Percentiles rank a stretch among this genome's conserved stretches.
Evolutionary conservation across 2,329 filamentous ascomycete species (phyloP).

Genomic region (Aaosphaeria arxii): DNA sequence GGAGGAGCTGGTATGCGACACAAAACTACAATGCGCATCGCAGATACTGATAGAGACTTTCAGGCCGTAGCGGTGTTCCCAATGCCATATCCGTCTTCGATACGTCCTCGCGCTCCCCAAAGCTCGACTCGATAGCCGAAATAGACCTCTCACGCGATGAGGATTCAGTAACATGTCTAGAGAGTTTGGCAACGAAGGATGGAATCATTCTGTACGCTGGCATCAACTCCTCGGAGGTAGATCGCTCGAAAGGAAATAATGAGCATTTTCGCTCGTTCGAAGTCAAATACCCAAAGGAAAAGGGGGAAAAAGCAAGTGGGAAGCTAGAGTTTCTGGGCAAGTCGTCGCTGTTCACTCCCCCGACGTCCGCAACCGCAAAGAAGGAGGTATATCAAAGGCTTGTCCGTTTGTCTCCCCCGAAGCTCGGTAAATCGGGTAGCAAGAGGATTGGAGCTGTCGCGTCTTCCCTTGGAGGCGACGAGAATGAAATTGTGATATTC

Average conservation of each 20-base stretch:
- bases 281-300: constrained; percentile 55
- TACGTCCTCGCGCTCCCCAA: constrained; percentile 62
- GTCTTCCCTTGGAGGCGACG: constrained; percentile 68
- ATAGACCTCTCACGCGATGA: constrained; percentile 78
- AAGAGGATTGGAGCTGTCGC: constrained; percentile 73
- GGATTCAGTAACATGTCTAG: constrained; percentile 84
- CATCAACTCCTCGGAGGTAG: constrained; percentile 75
- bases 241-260: constrained; percentile 74
- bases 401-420: constrained; percentile 55
- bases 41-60: neutral
- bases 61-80: constrained; percentile 66
- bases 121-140: constrained; percentile 61
- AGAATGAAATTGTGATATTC: constrained; percentile 79
- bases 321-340: constrained; percentile 49
- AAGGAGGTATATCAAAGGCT: constrained; percentile 61
- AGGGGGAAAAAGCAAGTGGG: constrained; percentile 22
- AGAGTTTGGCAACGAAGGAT: constrained; percentile 61
- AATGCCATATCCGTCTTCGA: constrained; percentile 83
- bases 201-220: constrained; percentile 62
- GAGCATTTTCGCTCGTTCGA: constrained; percentile 78
- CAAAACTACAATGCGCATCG: neutral
- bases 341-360: constrained; percentile 49
- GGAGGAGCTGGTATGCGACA: constrained; percentile 65
- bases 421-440: constrained; percentile 45
- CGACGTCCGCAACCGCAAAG: constrained; percentile 37